These are phyloP conservation scores for Venturia asperata DNA, from an alignment of 2,329 filamentous ascomycete species.

Conservation along the genomic window DNA sequence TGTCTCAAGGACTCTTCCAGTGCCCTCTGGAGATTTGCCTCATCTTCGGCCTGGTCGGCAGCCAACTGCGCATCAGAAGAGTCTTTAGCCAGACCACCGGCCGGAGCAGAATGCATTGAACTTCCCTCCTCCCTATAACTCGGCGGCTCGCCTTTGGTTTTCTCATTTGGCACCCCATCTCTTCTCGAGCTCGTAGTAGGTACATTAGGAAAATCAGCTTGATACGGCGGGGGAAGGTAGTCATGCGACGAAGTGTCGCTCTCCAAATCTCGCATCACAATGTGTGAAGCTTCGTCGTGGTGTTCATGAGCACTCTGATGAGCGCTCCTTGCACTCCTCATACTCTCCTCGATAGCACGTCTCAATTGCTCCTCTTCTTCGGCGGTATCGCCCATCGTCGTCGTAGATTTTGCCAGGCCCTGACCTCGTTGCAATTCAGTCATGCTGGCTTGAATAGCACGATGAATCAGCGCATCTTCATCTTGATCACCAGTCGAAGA, in stretches of 20 bases:
- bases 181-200: constrained; percentile 14
- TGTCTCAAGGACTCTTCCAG: constrained; percentile 30
- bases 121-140: neutral
- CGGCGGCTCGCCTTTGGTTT: constrained; percentile 16
- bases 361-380: constrained; percentile 42
- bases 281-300: constrained; percentile 18
- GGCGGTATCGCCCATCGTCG: constrained; percentile 26
- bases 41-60: constrained; percentile 25
- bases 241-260: constrained; percentile 16
- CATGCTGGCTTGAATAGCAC: constrained; percentile 66
- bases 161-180: constrained; percentile 1
- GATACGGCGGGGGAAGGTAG: neutral
- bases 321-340: constrained; percentile 24
- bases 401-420: constrained; percentile 22
- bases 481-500: constrained; percentile 48
- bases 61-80: neutral
- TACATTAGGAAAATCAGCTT: neutral
- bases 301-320: constrained; percentile 20
- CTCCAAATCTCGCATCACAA: constrained; percentile 19
- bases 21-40: constrained; percentile 33
- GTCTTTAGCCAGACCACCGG: constrained; percentile 22
- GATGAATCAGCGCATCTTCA: constrained; percentile 65
- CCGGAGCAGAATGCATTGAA: neutral
- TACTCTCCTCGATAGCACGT: constrained; percentile 42
- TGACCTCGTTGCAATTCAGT: constrained; percentile 43